Evolutionary conservation across 192 early-diverging fungal species (phyloP), one percentile per base, ranked within the genome.

Genomic region (Backusella australiensis): DNA sequence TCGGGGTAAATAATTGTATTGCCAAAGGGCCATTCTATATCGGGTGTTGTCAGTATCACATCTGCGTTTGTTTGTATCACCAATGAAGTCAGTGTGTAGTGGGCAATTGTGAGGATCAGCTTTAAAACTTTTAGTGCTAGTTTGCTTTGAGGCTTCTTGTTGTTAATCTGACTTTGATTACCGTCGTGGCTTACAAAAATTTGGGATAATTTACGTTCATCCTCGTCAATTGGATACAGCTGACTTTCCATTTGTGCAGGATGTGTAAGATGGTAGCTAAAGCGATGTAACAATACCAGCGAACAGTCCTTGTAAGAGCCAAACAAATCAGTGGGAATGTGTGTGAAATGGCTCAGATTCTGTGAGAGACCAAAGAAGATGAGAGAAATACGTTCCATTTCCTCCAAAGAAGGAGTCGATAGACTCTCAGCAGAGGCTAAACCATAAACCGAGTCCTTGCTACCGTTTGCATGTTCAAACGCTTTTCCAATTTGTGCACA

Each of bases 311-410:
- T 72, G 39, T 59, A 79, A 11, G 72, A 36, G 1, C 67, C 9
- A 66, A 79, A 74, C 5, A 79, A n/a, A 32, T 73, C 59, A 4
- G 32, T 23, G 14, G 65, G 71, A 36, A 72, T 65, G 17, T 56
- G 32, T 11, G 26, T 23, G 6, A 68, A 36, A 8, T 36, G 67
- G 6, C 26, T 23, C 29, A 71, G 41, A 6, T 29, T 49, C 73
- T 85, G 81, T 1, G 88, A 78, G 15, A 89, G 72, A 32, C 85
- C 75, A 67, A 85, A 86, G 36, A 89, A 82, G 46, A 89, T 71
- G 78, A 85, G 86, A 21, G 84, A 86, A 17, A 84, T 86, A 19
- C 84, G 59, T 65, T 88, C 84, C 65, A 89, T 83, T 53, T 89
- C 88, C 65, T 85, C 84, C 36, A 89, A 39, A 17, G 83, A 76